These are phyloP conservation scores for Solanum appendiculatum DNA, from an alignment of 257 asterid species.

Conservation along the genomic window DNA sequence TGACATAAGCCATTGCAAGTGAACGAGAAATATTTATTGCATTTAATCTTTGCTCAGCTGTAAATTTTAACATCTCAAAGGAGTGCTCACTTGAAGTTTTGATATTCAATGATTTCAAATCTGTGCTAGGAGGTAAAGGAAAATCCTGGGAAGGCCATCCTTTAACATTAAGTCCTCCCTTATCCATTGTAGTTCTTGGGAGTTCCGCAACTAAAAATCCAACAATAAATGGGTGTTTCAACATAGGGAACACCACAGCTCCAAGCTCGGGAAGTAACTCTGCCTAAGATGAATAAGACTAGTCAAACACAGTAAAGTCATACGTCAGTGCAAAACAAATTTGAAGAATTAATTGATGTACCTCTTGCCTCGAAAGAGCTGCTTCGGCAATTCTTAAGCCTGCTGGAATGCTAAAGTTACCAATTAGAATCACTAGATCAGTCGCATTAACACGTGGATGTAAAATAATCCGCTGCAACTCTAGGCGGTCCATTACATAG, in stretches of 20 bases:
- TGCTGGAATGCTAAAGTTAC: conserved; percentile 64
- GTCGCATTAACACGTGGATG: conserved; percentile 50
- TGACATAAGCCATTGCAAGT: conserved; percentile 82
- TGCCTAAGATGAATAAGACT: conserved; percentile 46
- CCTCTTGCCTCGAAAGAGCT: conserved; percentile 61
- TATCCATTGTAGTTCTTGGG: conserved; percentile 36
- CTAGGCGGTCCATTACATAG: conserved; percentile 88
- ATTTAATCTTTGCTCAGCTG: conserved; percentile 59
- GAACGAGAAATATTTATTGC: conserved; percentile 74
- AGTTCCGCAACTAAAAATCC: conserved; percentile 94
- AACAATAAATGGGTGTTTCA: conserved; percentile 88
- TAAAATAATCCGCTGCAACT: conserved; percentile 64
- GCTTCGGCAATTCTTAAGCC: conserved; percentile 86
- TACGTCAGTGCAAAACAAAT: conserved; percentile 12
- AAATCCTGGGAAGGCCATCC: conserved; percentile 28
- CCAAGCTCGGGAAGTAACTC: conserved; percentile 70
- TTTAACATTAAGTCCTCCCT: conserved; percentile 28
- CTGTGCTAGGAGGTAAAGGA: conserved; percentile 24
- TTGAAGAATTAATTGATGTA: conserved; percentile 7
- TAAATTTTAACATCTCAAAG: conserved; percentile 30
- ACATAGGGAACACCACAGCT: conserved; percentile 88
- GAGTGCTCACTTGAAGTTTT: conserved; percentile 31
- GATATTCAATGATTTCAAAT: conserved; percentile 31
- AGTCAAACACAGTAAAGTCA: background rate
- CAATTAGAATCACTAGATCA: conserved; percentile 75